phyloP scores from a whole-genome alignment of 176 grass and related monocot species.

The Olyra latifolia region DNA sequence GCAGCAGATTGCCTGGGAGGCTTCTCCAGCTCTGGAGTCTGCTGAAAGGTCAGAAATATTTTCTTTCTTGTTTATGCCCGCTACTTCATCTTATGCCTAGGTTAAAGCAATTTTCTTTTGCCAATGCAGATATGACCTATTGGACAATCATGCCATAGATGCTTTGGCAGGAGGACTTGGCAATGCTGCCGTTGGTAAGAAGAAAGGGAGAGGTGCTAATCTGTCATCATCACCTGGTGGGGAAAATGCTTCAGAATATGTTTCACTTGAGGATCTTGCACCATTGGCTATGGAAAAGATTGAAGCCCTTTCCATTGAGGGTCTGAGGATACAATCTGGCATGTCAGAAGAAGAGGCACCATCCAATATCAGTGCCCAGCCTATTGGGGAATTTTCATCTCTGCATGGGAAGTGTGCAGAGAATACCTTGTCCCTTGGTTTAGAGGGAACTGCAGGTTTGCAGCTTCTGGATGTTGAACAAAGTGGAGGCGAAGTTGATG shows the following conservation, averaged over 20 bases:
- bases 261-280: constrained; percentile 91
- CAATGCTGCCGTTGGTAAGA: constrained; percentile 43
- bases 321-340: constrained; percentile 96
- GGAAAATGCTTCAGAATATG: constrained; percentile 69
- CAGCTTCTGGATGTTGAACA: constrained; percentile 89
- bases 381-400: constrained; percentile 78
- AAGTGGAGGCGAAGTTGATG: constrained; percentile 69
- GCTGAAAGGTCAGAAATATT: constrained; percentile 52
- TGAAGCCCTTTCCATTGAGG: constrained; percentile 92
- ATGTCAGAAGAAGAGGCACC: constrained; percentile 91
- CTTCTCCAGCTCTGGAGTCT: constrained; percentile 57
- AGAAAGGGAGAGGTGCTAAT: constrained; percentile 51
- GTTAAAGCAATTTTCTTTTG: constrained; percentile 27
- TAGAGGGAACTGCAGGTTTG: constrained; percentile 89
- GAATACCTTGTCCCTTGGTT: constrained; percentile 63
- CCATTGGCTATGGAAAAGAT: constrained; percentile 99
- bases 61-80: neutral
- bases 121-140: constrained; percentile 50
- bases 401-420: constrained; percentile 67
- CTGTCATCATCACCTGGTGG: constrained; percentile 39
- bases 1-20: constrained; percentile 83
- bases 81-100: constrained; percentile 15
- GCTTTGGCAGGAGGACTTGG: constrained; percentile 16
- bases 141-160: constrained; percentile 47
- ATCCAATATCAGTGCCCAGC: constrained; percentile 74